phyloP scores from a whole-genome alignment of 768 basidiomycete species.

The Lanmaoa rubissima region DNA sequence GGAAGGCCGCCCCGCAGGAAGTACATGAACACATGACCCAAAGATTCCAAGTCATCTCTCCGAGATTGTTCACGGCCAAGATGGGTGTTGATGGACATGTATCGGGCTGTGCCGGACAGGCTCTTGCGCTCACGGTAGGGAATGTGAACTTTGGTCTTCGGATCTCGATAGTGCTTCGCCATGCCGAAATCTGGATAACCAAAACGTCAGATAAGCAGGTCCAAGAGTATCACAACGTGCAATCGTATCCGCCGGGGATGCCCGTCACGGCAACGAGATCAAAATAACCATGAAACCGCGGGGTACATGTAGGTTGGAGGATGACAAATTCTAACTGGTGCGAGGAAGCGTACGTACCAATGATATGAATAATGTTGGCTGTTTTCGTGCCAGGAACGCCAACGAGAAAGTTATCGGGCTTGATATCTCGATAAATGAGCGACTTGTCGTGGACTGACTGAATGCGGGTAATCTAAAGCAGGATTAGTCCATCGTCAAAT shows the following conservation, averaged over 20 bases:
- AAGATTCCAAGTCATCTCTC: constrained; percentile 92
- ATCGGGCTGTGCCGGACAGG: constrained; percentile 92
- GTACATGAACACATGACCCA: constrained; percentile 99
- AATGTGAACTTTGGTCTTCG: constrained; percentile 96
- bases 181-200: constrained; percentile 84
- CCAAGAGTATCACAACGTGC: not conserved
- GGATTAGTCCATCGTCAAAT: constrained; percentile 6
- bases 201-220: constrained; percentile 8
- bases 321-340: constrained; percentile 8
- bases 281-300: constrained; percentile 1
- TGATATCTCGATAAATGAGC: constrained; percentile 98
- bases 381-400: constrained; percentile 90
- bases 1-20: constrained; percentile 94
- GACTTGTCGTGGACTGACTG: constrained; percentile 99
- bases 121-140: constrained; percentile 99
- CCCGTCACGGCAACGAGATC: not conserved
- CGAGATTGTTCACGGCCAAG: constrained; percentile 93
- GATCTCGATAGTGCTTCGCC: constrained; percentile 99
- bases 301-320: not conserved
- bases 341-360: constrained; percentile 51
- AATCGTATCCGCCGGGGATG: constrained; percentile 1
- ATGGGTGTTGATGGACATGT: constrained; percentile 99
- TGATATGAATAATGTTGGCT: constrained; percentile 85
- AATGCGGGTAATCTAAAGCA: constrained; percentile 81
- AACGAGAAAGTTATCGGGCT: constrained; percentile 98